Base-by-base conservation (phyloP, 2,329 filamentous ascomycete genomes). In the Aspergillus spinulosporus region DNA sequence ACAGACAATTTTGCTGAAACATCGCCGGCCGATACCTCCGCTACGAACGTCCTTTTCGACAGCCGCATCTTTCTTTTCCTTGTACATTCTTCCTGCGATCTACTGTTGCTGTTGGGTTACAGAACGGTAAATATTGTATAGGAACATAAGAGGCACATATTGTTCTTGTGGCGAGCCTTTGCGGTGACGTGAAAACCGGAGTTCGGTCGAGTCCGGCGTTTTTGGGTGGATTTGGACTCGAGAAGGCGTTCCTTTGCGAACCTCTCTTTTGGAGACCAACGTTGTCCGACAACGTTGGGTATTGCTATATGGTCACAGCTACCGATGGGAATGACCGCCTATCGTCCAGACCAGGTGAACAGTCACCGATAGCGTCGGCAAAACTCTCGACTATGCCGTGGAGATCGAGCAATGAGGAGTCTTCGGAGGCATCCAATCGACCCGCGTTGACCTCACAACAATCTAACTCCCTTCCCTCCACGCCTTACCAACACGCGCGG, bases 401-500 rank as follows among this genome's bases (percentile, higher is more conserved):
- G 74, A 70, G 66, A 43, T 60, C 70, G 59, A 66, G 70, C 60
- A 62, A 66, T 61, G 67, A 73, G 59, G 65, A 68, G 62, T 67
- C 69, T 47, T 55, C 73, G 52, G 68, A 72, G 62, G 63, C 69
- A 53, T 63, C 68, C 65, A 62, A 76, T 70, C 76, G 81, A 62
- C 76, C 80, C 57, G 75, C 81, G 60, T 74, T 84, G 62, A 75
- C 76, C 57, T 82, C 80, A 46, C 85, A 86, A 51, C 84, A 95
- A 70, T 95, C 93, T 26, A 96, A 83, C 71, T 97, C 93, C 6
- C 90, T 97, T 48, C 93, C 93, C 1, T 95, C 93, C 1, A 97
- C 93, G 2, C 94, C 93, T 6, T 90, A 93, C 68, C 92, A 97
- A 72, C 88, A 90, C 74, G 85, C 92, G 62, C 86, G 91, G 57